Evolutionary conservation across 2,329 filamentous ascomycete genomes (phyloP), one percentile per base, ranked within the genome.

Genomic region (Nemania sp.): DNA sequence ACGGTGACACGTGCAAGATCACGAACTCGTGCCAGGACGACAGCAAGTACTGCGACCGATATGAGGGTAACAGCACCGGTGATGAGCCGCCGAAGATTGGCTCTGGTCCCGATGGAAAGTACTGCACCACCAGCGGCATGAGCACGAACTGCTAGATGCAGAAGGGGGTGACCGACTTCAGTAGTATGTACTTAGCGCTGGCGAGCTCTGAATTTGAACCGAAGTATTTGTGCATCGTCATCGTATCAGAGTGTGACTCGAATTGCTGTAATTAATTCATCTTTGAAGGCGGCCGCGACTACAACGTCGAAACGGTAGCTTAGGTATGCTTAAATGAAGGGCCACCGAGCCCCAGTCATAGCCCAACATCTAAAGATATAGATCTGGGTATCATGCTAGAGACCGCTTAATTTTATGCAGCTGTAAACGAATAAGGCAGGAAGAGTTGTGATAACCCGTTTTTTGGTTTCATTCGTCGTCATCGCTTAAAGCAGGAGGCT

Each of bases 1-100:
- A 75, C 59, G 77, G 76, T 30, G 75, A 78, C 59, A 76, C 72
- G 1, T 73, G 73, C 43, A 71, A 65, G 6, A 70, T 77, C 56
- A 72, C 68, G 51, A 75, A 75, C 57, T 72, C 72, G 14, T 72
- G 70, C 60, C 65, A 69, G 57, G 54, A 62, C 34, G 46, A 52
- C 20, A 64, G 57, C 44, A 70, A 71, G 60, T 63, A 57, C 33
- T 70, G 68, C 54, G 67, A 69, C 47, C 55, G 63, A 42, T 75
- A 70, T 63, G 64, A 63, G n/a, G 73, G 74, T 36, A 73, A 72
- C 51, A 57, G 65, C 37, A 69, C 59, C 8, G 70, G 69, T 24
- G 61, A 60, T 31, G 72, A 76, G 66, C 73, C 73, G 4, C 22
- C 57, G 4, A 70, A 74, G 68, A 70, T 72, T 23, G 67, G 70